Base-by-base conservation (phyloP, 495 filamentous ascomycete genomes). In the Penicillium silybi region DNA sequence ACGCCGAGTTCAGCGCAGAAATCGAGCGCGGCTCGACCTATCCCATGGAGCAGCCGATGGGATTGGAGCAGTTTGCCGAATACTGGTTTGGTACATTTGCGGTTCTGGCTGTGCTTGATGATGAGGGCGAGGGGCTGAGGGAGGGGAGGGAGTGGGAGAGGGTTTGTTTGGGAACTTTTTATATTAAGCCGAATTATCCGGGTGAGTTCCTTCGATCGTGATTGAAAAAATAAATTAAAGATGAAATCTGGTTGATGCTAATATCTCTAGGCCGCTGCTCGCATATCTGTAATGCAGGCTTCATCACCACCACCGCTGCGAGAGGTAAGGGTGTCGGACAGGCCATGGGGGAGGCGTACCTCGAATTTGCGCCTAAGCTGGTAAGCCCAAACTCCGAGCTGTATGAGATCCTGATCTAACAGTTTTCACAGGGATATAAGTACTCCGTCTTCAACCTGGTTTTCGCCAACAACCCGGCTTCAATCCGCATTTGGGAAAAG, bases 381-480 rank as follows among this genome's bases (percentile, higher is more conserved):
- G 85, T 86, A 69, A n/a, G 77, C 23, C 11, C 27, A 16, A 40
- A 3, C 18, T 3, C 32, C 9, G 3, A 19, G 5, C 22, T 27
- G 16, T 22, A 6, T 11, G 7, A 27, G 4, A 18, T 13, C 10
- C 5, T 25, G 1, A 2, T 41, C 39, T 53, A 22, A 53, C 22
- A n/a, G 6, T 6, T 3, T 26, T 16, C 13, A 17, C 52, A 88
- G 74, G 92, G 92, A 35, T 98, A 96, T 73, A 89, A 85, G 52
- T 97, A 97, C 76, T 92, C 88, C 13, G 90, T 98, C 43, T 98
- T 98, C 82, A 97, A 98, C 71, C 85, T 98, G 10, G 93, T 98
- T 15, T 98, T 96, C 70, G 93, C 95, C 69, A 98, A 92, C 46
- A 97, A 98, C 66, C 83, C 90, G 10, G 92, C 89, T 6, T 96